These are phyloP conservation scores for Pythium guiyangense DNA, from an alignment of 352 stramenopile genomes.

Conservation along the genomic window DNA sequence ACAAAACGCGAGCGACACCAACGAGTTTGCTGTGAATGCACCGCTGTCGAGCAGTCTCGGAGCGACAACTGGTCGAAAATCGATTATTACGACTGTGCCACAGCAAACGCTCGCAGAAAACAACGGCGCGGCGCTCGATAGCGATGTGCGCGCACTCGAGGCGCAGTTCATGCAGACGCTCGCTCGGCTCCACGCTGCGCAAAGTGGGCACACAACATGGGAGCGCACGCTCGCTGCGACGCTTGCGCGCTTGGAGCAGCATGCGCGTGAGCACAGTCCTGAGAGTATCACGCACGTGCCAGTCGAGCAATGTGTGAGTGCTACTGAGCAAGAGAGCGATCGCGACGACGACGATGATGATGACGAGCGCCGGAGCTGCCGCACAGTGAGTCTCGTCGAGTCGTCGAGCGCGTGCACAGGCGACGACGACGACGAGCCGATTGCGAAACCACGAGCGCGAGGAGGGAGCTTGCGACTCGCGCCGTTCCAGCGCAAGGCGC, in stretches of 20 bases:
- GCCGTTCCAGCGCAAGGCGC: slow-evolving; percentile 13
- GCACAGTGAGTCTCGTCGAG: slow-evolving; percentile 6
- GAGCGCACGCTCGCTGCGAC: background rate
- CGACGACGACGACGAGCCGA: background rate
- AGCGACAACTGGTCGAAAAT: too few species aligned
- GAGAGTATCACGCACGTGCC: background rate
- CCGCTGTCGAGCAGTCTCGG: background rate
- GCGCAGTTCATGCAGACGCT: slow-evolving; percentile 2
- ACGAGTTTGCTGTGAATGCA: background rate
- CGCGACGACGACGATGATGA: background rate
- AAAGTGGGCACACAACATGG: background rate
- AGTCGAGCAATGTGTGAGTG: background rate
- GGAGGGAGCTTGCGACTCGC: background rate
- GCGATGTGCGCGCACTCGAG: background rate
- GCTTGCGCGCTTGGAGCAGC: slow-evolving; percentile 5
- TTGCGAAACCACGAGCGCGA: background rate
- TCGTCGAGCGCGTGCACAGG: background rate
- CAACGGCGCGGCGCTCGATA: background rate
- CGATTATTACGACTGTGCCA: too few species aligned
- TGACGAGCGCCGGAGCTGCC: slow-evolving; percentile 8
- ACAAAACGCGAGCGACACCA: background rate
- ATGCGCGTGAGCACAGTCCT: background rate
- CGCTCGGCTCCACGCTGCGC: background rate
- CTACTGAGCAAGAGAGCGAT: background rate
- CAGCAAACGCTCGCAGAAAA: too few species aligned